Percentiles rank a stretch among this genome's conserved stretches.
These are phyloP conservation scores for Solanum tarapatanum DNA, from an alignment of 257 asterid genomes.

Conservation along the genomic window DNA sequence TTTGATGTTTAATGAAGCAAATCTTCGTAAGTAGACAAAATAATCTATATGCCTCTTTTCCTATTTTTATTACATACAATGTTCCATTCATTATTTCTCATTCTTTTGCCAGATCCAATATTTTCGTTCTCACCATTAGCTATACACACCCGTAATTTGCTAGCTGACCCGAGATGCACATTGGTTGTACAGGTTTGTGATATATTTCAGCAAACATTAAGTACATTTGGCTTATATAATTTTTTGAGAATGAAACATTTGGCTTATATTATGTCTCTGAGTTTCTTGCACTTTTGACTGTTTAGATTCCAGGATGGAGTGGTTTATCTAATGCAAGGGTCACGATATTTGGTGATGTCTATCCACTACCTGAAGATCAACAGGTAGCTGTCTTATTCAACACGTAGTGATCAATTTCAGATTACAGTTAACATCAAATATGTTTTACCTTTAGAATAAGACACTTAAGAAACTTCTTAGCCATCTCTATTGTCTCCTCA, in stretches of 20 bases:
- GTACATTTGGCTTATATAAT: background rate
- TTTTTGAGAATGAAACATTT: background rate
- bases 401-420: background rate
- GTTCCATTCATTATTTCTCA: background rate
- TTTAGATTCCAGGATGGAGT: slow-evolving; percentile 98
- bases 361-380: slow-evolving; percentile 81
- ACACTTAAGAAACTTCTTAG: background rate
- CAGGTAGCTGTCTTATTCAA: slow-evolving; percentile 46
- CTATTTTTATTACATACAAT: background rate
- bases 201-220: background rate
- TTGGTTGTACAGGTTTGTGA: slow-evolving; percentile 80
- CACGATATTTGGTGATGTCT: slow-evolving; percentile 85
- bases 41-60: background rate
- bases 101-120: slow-evolving; percentile 61
- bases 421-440: background rate
- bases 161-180: slow-evolving; percentile 88
- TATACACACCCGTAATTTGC: slow-evolving; percentile 94
- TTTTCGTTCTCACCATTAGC: slow-evolving; percentile 95
- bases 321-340: slow-evolving; percentile 98
- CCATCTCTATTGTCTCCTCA: background rate
- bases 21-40: background rate
- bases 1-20: background rate
- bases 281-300: slow-evolving; percentile 8
- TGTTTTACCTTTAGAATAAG: background rate
- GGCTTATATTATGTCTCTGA: slow-evolving; percentile 4